Evolutionary conservation across 2,329 filamentous ascomycete genomes (phyloP), one percentile per base, ranked within the genome.

Genomic region (Neopestalotiopsis clavispora): DNA sequence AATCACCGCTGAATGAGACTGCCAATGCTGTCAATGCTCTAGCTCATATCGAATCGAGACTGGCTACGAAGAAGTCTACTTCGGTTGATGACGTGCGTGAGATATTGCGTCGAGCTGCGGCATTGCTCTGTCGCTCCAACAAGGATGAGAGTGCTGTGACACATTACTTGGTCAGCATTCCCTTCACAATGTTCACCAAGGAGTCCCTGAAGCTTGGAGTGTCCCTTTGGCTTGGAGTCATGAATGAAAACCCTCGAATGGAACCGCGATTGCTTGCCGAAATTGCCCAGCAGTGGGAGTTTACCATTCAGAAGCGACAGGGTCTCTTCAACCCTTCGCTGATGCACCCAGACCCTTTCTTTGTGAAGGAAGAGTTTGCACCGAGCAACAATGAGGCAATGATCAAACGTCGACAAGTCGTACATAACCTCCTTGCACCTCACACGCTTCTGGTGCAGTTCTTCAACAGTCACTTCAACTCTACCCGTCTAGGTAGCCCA

Each of bases 171-270:
- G 95, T 99, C 71, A 91, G 90, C 73, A 96, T 99, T 70, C 97
- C 96, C 0, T 99, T 99, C 80, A 89, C 90, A 56, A 89, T 97
- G 61, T 98, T 99, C 78, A 97, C 92, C 4, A 97, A 97, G 78
- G 93, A 97, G 76, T 96, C 95, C 1, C 96, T 99, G 78, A 97
- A 97, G 78, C 89, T 98, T 65, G 97, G 96, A 5, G 92, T 98
- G 45, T 98, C 96, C 4, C 84, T 99, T 6, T 99, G 96, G 96
- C 90, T 98, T 70, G 96, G 96, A 32, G 93, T 98, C 14, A 97
- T 98, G 76, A 96, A 98, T 75, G 96, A 99, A 79, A 98, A 97
- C 75, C 93, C 95, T 2, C 88, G 89, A 68, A 91, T 98, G 80
- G 94, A 97, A 79, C 89, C 95, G 9, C 91, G 94, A 70, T 90